Percentiles rank a stretch among this genome's conserved stretches.
Conservation (phyloP, 805 yeast species). For the Kluyveromyces wickerhamii region DNA sequence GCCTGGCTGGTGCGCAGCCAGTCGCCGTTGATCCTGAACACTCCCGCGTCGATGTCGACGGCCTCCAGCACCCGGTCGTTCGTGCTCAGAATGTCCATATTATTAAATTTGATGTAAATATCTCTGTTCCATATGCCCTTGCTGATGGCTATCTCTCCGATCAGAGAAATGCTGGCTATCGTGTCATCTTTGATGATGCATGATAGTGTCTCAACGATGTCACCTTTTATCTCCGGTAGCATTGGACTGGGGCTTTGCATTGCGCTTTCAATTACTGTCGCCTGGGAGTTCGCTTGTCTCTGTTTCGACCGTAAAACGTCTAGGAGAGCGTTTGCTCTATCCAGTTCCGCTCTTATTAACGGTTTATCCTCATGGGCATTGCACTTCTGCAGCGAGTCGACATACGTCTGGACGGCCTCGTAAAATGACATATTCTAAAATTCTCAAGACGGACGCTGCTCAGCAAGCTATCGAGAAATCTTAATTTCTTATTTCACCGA, state of each 20-base stretch:
- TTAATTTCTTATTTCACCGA: no score
- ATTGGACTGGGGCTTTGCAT: no score
- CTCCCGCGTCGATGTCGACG: background rate
- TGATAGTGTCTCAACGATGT: conserved; percentile 1
- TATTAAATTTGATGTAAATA: conserved; percentile 1
- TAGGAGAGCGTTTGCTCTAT: background rate
- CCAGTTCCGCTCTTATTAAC: background rate
- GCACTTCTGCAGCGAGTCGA: background rate
- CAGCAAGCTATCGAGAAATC: no score
- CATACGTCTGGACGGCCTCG: background rate
- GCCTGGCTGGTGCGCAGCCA: background rate
- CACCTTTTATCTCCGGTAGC: background rate
- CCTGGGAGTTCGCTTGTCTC: no score
- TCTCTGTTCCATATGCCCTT: background rate
- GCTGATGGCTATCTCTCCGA: conserved; percentile 2
- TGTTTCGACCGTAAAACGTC: no score
- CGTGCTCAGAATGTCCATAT: background rate
- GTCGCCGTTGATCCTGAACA: background rate
- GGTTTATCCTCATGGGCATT: background rate
- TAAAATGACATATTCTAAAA: background rate
- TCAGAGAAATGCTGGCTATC: conserved; percentile 1
- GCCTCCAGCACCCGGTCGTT: background rate
- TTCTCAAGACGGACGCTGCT: no score
- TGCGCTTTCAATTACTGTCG: no score
- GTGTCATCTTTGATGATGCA: conserved; percentile 3